Percentiles rank a stretch among this genome's conserved stretches.
Conservation (phyloP, 169 alveolate species). For the Babesia sp. region DNA sequence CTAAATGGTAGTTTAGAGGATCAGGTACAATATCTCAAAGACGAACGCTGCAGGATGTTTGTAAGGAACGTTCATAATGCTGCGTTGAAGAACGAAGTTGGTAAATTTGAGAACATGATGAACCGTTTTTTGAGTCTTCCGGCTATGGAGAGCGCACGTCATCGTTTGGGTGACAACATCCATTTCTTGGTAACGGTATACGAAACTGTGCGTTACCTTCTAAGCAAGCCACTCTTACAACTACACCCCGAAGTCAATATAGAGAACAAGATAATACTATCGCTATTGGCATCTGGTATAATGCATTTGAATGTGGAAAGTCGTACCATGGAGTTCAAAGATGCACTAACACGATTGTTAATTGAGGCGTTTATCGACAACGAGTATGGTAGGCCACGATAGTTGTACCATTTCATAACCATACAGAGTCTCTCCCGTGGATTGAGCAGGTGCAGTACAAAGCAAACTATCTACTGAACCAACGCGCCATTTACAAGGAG, state of each 20-base stretch:
- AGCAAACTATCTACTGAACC: conserved; percentile 71
- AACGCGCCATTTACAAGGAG: conserved; percentile 64
- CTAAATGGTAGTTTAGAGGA: conserved; percentile 31
- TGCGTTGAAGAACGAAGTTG: conserved; percentile 24
- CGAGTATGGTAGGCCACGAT: conserved; percentile 41
- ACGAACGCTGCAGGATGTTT: conserved; percentile 53
- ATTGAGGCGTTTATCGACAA: conserved; percentile 36
- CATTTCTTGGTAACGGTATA: conserved; percentile 56
- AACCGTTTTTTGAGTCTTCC: conserved; percentile 46
- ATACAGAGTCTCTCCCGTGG: conserved; percentile 26
- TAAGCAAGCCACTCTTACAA: conserved; percentile 39
- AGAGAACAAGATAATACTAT: conserved; percentile 49
- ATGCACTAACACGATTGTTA: conserved; percentile 25
- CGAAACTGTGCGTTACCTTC: conserved; percentile 60
- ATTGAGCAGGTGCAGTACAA: conserved; percentile 66
- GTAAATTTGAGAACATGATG: conserved; percentile 55
- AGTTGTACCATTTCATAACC: not conserved
- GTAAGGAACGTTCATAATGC: conserved; percentile 38
- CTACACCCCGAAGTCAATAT: conserved; percentile 8
- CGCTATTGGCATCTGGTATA: conserved; percentile 31
- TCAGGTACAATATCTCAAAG: conserved; percentile 32
- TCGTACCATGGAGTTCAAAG: conserved; percentile 40
- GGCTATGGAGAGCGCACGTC: conserved; percentile 28
- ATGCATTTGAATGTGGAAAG: conserved; percentile 13
- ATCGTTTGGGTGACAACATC: conserved; percentile 19